Base-by-base conservation (phyloP, 2,329 filamentous ascomycete genomes). In the Biscogniauxia sp. region DNA sequence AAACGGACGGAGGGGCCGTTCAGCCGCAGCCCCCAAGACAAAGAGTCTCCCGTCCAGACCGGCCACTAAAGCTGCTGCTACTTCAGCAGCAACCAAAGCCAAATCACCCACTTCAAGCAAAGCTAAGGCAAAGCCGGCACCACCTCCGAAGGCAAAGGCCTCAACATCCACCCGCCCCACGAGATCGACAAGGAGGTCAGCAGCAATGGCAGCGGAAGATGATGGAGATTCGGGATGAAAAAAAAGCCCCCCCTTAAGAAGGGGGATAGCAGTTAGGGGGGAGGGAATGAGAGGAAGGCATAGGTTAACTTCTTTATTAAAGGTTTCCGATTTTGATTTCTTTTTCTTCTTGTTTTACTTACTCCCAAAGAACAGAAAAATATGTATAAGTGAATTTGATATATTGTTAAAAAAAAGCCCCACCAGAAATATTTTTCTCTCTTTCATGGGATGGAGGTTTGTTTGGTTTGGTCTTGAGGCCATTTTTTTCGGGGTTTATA, bases 41-140 rank as follows among this genome's bases (percentile, higher is more conserved):
- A 72, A 70, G 59, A 63, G 53, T 9, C 53, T 71, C 20, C 65
- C 67, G 19, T 69, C 70, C 6, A 67, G 70, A 37, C 71, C 71
- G 25, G 70, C 69, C 11, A 63, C 55, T 20, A 72, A 70, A 57
- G 61, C 65, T 1, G 61, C 65, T 1, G 65, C 51, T 8, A 11
- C 37, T 13, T 17, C 37, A 45, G 15, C 37, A 45, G 53, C 60
- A 2, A n/a, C 60, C n/a, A 72, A 70, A 58, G 55, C 64, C 51
- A 71, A 69, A 32, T 55, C 70, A 15, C 51, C 66, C 15, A 56
- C 63, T 54, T 56, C 64, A 20, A 61, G 55, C 45, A 68, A 66
- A 54, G 53, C 64, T 51, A 65, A 67, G 26, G 58, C 67, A 1
- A 72, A 70, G 54, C 58, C 66, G 17, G 64, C 62, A 41, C 51